A percentile compares a stretch with the other conserved stretches of the same genome.
Evolutionary conservation across 305 asterid species (phyloP).

Genomic region (Solanum hybrid): DNA sequence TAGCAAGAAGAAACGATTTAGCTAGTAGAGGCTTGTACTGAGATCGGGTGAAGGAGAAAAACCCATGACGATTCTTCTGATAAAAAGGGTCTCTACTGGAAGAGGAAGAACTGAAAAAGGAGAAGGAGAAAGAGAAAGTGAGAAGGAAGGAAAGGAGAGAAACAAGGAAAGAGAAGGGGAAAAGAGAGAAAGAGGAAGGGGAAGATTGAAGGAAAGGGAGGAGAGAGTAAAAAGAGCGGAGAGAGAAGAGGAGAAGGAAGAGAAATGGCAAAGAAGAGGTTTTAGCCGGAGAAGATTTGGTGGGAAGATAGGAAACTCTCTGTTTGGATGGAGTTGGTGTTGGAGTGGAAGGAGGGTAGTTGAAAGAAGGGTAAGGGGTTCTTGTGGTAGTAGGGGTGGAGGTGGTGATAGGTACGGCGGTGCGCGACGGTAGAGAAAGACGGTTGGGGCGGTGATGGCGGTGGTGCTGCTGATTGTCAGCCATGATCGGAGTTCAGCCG

Average conservation of each 20-base stretch:
- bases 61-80: constrained; percentile 27
- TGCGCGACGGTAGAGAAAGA: constrained; percentile 52
- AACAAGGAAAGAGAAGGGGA: constrained; percentile 78
- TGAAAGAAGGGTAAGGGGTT: constrained; percentile 28
- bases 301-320: constrained; percentile 33
- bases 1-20: constrained; percentile 63
- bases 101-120: not conserved
- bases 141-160: constrained; percentile 66
- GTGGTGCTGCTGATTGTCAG: constrained; percentile 48
- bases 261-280: constrained; percentile 54
- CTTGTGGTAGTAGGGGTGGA: constrained; percentile 30
- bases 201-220: constrained; percentile 74
- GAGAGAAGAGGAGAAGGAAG: constrained; percentile 62
- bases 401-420: constrained; percentile 19
- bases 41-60: constrained; percentile 39
- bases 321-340: constrained; percentile 78
- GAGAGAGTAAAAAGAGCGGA: constrained; percentile 82
- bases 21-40: constrained; percentile 43
- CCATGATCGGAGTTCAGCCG: constrained; percentile 28
- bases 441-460: constrained; percentile 66
- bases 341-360: constrained; percentile 57
- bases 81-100: constrained; percentile 9
- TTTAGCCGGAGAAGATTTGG: constrained; percentile 27
- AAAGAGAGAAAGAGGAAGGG: constrained; percentile 75
- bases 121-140: constrained; percentile 38